These are phyloP conservation scores for Arxiozyma slooffiae DNA, from an alignment of 1,139 yeast genomes.

Conservation along the genomic window DNA sequence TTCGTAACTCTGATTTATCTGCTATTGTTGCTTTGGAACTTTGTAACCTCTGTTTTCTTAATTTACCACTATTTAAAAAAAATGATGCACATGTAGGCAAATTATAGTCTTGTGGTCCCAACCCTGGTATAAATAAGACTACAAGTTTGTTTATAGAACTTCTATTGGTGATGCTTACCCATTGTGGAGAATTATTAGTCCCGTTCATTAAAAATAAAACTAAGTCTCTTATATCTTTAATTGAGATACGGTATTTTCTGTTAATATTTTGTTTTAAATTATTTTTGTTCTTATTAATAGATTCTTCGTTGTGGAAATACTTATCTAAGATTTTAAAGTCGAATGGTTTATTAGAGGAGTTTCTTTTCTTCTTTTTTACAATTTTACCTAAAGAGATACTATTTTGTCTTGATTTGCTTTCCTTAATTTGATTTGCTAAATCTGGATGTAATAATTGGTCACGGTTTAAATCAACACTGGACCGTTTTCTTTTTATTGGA, in stretches of 20 bases:
- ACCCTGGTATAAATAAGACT: slow-evolving; percentile 58
- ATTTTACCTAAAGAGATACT: slow-evolving; percentile 8
- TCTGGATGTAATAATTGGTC: background rate
- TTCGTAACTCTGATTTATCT: background rate
- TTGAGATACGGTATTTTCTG: slow-evolving; percentile 28
- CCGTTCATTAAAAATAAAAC: slow-evolving; percentile 40
- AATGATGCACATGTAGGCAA: slow-evolving; percentile 8
- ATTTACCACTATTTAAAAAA: slow-evolving; percentile 9
- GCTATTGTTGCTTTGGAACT: background rate
- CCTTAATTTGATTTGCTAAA: slow-evolving; percentile 7
- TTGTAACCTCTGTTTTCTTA: slow-evolving; percentile 1
- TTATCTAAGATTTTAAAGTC: slow-evolving; percentile 24
- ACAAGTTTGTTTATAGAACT: slow-evolving; percentile 42
- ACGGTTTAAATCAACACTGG: slow-evolving; percentile 22
- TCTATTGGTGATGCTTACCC: slow-evolving; percentile 39
- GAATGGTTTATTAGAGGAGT: slow-evolving; percentile 29
- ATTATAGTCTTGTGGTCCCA: slow-evolving; percentile 40
- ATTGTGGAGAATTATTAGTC: slow-evolving; percentile 34
- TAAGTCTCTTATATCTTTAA: slow-evolving; percentile 44
- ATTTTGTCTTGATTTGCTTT: slow-evolving; percentile 6
- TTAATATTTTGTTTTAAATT: background rate
- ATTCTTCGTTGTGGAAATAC: slow-evolving; percentile 3
- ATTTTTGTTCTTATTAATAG: background rate
- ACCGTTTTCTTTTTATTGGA: slow-evolving; percentile 29
- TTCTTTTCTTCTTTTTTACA: slow-evolving; percentile 36